Evolutionary conservation across 768 basidiomycete species (phyloP).

Genomic region (Rhizopogon vinicolor): DNA sequence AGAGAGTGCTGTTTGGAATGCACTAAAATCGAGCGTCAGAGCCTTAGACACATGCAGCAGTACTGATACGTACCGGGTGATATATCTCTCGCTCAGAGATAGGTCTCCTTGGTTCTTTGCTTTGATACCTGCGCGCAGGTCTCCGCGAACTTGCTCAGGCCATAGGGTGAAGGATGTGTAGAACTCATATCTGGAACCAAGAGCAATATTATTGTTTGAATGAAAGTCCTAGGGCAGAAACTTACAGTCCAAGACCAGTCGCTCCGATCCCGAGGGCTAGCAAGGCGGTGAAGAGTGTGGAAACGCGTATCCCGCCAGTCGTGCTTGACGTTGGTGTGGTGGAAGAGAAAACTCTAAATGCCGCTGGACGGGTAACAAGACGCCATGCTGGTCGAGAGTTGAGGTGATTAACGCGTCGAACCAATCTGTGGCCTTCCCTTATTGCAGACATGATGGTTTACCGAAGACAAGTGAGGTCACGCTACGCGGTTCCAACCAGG

Average conservation of each 20-base stretch:
- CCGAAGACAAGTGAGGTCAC: neutral
- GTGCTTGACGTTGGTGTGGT: neutral
- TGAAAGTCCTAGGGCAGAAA: constrained; percentile 2
- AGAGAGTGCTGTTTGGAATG: constrained; percentile 48
- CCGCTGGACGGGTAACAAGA: neutral
- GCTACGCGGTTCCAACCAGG: too few relatives aligned
- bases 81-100: constrained; percentile 44
- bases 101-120: constrained; percentile 58
- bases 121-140: constrained; percentile 61
- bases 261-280: constrained; percentile 33
- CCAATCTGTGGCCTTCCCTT: neutral
- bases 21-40: constrained; percentile 31
- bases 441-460: neutral
- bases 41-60: neutral
- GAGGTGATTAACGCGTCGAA: neutral
- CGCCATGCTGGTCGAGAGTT: neutral
- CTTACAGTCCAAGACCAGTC: constrained; percentile 42
- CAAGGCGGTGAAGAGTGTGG: constrained; percentile 34
- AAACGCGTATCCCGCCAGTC: constrained; percentile 19
- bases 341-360: constrained; percentile 5
- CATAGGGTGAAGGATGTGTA: constrained; percentile 58
- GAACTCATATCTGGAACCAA: constrained; percentile 43
- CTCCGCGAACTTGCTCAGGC: constrained; percentile 58
- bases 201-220: neutral
- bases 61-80: constrained; percentile 42